phyloP scores from a whole-genome alignment of 768 basidiomycete species.

The Serendipita sp. region DNA sequence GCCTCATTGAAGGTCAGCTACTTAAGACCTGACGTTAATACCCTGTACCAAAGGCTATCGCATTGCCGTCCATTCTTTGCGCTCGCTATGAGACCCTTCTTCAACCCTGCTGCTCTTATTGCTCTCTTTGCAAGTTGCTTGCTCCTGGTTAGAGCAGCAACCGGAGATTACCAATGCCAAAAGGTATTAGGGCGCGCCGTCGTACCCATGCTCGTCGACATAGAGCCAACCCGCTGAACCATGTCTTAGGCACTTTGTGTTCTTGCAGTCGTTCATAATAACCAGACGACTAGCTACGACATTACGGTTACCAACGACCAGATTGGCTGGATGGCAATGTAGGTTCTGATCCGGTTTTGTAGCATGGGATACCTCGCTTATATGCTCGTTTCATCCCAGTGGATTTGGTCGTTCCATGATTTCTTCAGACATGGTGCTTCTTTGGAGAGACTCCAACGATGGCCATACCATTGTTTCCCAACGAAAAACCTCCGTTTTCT shows the following conservation, averaged over 20 bases:
- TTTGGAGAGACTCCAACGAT: slow-evolving; percentile 48
- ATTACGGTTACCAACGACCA: neutral
- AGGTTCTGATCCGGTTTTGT: neutral
- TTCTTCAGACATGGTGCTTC: slow-evolving; percentile 41
- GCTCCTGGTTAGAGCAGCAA: neutral
- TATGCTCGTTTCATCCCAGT: neutral
- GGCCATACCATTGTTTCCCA: slow-evolving; percentile 51
- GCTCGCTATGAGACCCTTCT: neutral
- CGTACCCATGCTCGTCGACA: neutral
- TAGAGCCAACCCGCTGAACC: neutral
- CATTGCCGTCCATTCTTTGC: neutral
- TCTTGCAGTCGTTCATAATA: neutral
- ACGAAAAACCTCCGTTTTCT: slow-evolving; percentile 33
- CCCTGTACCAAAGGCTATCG: too few relatives aligned
- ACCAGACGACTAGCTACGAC: neutral
- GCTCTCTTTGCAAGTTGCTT: neutral
- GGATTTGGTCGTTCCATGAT: neutral
- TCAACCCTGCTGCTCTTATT: neutral
- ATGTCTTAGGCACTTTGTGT: neutral
- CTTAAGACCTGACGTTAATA: too few relatives aligned
- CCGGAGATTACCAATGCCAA: neutral
- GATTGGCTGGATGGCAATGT: slow-evolving; percentile 3
- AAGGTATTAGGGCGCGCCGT: neutral
- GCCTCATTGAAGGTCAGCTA: too few relatives aligned
- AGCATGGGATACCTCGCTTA: neutral